A percentile compares a stretch with the other conserved stretches of the same genome.
phyloP scores from a whole-genome alignment of 1,284 basidiomycete genomes.

The Ganoderma sp. region DNA sequence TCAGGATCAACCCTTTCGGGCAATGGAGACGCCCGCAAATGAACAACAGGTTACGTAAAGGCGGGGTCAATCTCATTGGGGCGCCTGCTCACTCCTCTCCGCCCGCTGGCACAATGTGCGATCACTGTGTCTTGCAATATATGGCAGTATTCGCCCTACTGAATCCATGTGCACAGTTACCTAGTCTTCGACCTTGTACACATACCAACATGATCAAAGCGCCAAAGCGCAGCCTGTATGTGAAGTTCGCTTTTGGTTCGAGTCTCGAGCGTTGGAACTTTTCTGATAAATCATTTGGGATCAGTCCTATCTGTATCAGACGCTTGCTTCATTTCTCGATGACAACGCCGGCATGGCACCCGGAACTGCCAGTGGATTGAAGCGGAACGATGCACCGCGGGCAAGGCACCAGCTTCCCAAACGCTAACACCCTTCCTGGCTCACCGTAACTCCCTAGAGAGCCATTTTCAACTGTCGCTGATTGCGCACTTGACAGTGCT shows the following conservation, averaged over 20 bases:
- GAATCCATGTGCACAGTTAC: no score
- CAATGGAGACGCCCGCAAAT: not conserved
- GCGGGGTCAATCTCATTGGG: no score
- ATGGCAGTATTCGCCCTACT: no score
- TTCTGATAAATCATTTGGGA: not conserved
- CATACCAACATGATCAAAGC: no score
- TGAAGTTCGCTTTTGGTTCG: no score
- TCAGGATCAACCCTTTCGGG: not conserved
- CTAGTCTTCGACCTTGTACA: no score
- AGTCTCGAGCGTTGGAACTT: not conserved
- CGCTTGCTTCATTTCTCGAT: not conserved
- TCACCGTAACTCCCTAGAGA: not conserved
- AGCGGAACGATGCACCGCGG: not conserved
- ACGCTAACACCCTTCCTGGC: not conserved
- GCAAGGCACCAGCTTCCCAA: not conserved
- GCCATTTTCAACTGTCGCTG: not conserved
- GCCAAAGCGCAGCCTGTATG: no score
- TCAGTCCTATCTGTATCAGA: not conserved
- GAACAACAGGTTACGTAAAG: not conserved
- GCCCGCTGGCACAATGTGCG: no score
- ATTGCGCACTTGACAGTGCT: not conserved
- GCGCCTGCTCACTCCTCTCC: no score
- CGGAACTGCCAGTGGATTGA: no score
- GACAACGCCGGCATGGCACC: not conserved
- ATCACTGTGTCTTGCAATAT: no score